These are phyloP conservation scores for Psilocybe tampanensis DNA, from an alignment of 768 basidiomycete species.

Conservation along the genomic window DNA sequence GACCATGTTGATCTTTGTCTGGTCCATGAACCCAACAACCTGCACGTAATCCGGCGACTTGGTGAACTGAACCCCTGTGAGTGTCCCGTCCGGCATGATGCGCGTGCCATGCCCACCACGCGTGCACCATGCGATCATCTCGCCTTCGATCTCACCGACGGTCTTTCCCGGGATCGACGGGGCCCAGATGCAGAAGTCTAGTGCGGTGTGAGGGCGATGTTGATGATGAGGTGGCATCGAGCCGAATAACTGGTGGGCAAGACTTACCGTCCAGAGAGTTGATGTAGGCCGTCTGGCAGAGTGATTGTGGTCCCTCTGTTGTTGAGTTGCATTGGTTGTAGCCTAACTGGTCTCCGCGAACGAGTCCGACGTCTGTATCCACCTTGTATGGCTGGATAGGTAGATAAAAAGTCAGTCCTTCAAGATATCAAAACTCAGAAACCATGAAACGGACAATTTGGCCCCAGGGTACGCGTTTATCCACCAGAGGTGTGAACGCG, in stretches of 20 bases:
- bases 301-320: constrained; percentile 60
- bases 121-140: constrained; percentile 80
- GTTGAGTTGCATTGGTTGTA: constrained; percentile 73
- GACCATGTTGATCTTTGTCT: constrained; percentile 58
- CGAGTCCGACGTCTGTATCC: constrained; percentile 35
- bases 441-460: constrained; percentile 33
- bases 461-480: constrained; percentile 18
- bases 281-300: constrained; percentile 62
- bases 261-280: constrained; percentile 50
- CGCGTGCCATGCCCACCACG: constrained; percentile 72
- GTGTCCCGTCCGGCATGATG: constrained; percentile 63
- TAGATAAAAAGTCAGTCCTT: too few species aligned
- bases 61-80: constrained; percentile 69
- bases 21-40: constrained; percentile 68
- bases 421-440: neutral
- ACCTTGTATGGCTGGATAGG: constrained; percentile 38
- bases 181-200: constrained; percentile 77
- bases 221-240: neutral
- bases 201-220: neutral
- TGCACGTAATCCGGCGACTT: constrained; percentile 63
- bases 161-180: constrained; percentile 49
- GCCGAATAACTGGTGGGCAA: neutral
- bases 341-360: constrained; percentile 52
- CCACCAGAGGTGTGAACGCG: constrained; percentile 12
- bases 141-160: constrained; percentile 71